Evolutionary conservation across 345 rosid genomes (phyloP), one percentile per base, ranked within the genome.

Genomic region (Hibiscus tridactylites): DNA sequence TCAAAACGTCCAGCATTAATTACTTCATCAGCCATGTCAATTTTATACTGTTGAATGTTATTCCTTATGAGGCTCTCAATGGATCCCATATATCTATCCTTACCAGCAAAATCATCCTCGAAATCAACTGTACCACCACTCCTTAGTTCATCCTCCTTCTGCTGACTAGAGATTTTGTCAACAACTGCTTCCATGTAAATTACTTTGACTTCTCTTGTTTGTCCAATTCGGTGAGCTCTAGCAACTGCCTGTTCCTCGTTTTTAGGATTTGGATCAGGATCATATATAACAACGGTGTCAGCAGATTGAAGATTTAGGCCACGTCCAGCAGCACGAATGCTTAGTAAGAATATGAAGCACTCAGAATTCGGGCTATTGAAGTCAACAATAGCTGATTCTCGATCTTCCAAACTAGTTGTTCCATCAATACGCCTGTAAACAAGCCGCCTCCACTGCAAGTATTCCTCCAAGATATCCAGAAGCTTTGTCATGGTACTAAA

Each of bases 181-280:
- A 96, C 99, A 76, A 96, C 99, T 66, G 98, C 98, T 84, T 96
- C 99, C 99, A 96, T 85, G 80, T 96, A 96, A 74, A 96, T 91
- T 59, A 96, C 98, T 79, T 92, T 96, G 24, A 96, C 99, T 83
- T 92, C 99, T 77, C 99, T 88, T 58, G 71, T 96, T 81, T 96
- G 99, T 75, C 99, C 99, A 80, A 92, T 96, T 75, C 99, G 96
- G 73, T 96, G 99, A 71, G 99, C 99, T 81, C 99, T 96, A 37
- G 99, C 99, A 83, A 96, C 98, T 66, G 99, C 99, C 77, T 96
- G 99, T 75, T 96, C 99, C 86, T 96, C 99, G 80, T 96, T 96
- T 81, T 96, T 96, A 13, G 99, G 99, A 81, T 96, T 96, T 57
- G 99, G 98, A 85, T 96, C 99, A 58, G 99, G 99, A 87, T 96